Base-by-base conservation (phyloP, 345 rosid genomes). In the Camelina neglecta region DNA sequence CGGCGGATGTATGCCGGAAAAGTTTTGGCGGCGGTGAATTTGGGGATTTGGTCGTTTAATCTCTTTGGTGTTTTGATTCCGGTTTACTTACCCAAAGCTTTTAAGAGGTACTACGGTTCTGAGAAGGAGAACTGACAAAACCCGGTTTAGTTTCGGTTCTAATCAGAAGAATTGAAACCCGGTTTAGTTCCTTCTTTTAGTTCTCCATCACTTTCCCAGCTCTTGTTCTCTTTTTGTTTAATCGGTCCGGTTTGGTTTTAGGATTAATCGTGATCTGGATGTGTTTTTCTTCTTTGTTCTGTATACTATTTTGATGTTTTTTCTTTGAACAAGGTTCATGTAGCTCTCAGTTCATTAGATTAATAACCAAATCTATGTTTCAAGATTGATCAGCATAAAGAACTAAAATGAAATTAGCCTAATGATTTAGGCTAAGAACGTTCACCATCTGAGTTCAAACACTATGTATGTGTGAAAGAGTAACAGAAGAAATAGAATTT, bases 41-140 rank as follows among this genome's bases (percentile, higher is more conserved):
- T 87, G 82, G 97, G 83, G 13, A 56, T 95, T 20, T 88, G 98
- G 98, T 77, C 93, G 83, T 93, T 85, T 82, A 95, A 95, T 85
- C 87, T 95, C 39, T 88, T 90, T 75, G 87, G 93, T 9, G 86
- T 95, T 78, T 69, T 95, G 85, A 75, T 95, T 71, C 98, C 99
- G 70, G 86, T 92, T 75, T 90, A 88, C 66, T 79, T 90, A 58
- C 97, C 97, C 1, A 87, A 58, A 75, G 99, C 93, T 67, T 89
- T 95, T 55, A 85, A 82, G 70, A 83, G 79, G 76, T 90, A 92
- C 61, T 92, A 86, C 75, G 60, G 83, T 80, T 67, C 70, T 1
- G 11, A 20, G n/a, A 79, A 79, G 64, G 79, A 80, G 12, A 15
- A 79, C 2, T 75, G 8, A 79, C 23, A 33, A 23, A 3, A 4